Evolutionary conservation across 2,329 filamentous ascomycete species (phyloP).

Genomic region (Curvularia lunata): DNA sequence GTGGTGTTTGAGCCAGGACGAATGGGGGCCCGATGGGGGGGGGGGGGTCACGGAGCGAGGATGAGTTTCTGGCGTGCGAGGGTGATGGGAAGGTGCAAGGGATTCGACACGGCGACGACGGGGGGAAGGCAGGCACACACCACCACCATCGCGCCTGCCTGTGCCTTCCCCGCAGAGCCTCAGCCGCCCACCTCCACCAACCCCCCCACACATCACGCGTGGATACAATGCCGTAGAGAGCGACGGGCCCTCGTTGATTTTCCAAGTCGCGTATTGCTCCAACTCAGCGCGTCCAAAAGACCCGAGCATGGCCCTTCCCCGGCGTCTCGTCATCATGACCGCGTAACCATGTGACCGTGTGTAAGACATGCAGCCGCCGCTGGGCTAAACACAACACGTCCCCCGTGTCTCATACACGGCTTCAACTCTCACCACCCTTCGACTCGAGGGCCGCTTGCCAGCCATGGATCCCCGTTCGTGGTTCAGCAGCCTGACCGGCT

Average conservation of each 20-base stretch:
- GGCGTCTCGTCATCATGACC: constrained; percentile 20
- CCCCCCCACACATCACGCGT: not conserved
- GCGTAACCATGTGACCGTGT: constrained; percentile 10
- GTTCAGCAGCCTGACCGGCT: constrained; percentile 67
- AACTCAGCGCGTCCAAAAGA: not conserved
- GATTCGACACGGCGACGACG: not conserved
- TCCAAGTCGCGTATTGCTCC: constrained; percentile 2
- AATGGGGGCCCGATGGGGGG: not conserved
- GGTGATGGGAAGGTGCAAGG: not conserved
- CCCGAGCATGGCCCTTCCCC: constrained; percentile 13
- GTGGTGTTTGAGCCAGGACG: constrained; percentile 17
- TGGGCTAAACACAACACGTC: constrained; percentile 13
- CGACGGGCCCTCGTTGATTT: not conserved
- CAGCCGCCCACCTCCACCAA: not conserved
- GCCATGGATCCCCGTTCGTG: constrained; percentile 49
- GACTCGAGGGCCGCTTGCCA: constrained; percentile 1
- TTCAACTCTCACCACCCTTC: not conserved
- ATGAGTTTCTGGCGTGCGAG: not conserved
- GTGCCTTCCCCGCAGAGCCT: constrained; percentile 14
- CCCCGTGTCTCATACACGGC: not conserved
- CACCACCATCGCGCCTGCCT: constrained; percentile 2
- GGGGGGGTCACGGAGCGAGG: not conserved
- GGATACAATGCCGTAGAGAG: not conserved
- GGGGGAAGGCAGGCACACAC: constrained; percentile 22
- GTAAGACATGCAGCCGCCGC: not conserved